Base-by-base conservation (phyloP, 1,139 yeast species). In the Tardiomyces blankii region DNA sequence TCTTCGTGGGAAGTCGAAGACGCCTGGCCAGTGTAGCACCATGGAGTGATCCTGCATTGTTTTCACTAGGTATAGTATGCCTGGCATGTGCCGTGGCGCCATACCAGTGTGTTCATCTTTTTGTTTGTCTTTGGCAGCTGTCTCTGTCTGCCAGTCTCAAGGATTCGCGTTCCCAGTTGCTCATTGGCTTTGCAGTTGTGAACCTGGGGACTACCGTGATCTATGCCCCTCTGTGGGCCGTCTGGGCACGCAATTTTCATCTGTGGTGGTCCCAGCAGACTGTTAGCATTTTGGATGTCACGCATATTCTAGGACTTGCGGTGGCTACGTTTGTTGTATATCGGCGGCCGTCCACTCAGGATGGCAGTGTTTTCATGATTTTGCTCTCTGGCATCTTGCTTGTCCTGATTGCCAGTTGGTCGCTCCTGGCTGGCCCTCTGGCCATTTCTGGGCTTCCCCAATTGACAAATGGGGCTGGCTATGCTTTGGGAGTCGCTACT, bases 181-280 rank as follows among this genome's bases (percentile, higher is more conserved):
- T 46, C 48, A 42, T 43, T 42, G 19, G 50, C 46, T 33, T 61
- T 18, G 39, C 54, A 6, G 52, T 60, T 42, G 49, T 65, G 1
- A 48, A 65, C 19, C 44, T 64, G 1, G 66, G 67, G 65, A 52
- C 60, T 1, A 47, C 62, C 1, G 54, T 60, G 3, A 56, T 65
- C 11, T 62, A 66, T 40, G 59, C 58, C 6, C 70, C 70, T 1
- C 54, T 64, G 6, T 41, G 63, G 16, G 59, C 56, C 1, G 66
- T 67, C 2, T 66, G 69, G 70, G 45, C 56, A 8, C 63, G 60
- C 42, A 64, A 65, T 38, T 50, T 64, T 44, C 55, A 56, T 33
- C 49, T 54, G 35, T 49, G 57, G 33, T 58, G 67, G 59, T 48
- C 61, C 12, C 48, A 58, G 42, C 57, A 59, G 9, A 63, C 65